These are phyloP conservation scores for Botrytis porri DNA, from an alignment of 2,329 filamentous ascomycete genomes.

Conservation along the genomic window DNA sequence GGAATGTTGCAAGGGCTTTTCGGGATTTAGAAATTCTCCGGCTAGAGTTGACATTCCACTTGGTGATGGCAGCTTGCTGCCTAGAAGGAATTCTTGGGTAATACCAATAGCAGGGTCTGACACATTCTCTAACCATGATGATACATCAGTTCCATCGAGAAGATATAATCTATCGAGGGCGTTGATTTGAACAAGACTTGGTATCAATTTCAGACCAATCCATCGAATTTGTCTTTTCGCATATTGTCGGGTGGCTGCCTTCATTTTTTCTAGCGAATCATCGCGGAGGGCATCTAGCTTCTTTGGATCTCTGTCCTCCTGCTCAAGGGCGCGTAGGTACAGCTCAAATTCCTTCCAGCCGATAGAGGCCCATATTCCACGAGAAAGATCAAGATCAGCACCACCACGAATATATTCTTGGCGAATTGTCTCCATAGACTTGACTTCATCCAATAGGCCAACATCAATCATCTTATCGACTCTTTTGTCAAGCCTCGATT, in stretches of 20 bases:
- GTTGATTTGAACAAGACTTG: slow-evolving; percentile 56
- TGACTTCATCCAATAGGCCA: slow-evolving; percentile 62
- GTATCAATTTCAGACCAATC: slow-evolving; percentile 80
- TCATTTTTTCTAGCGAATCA: slow-evolving; percentile 69
- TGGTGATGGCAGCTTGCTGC: slow-evolving; percentile 43
- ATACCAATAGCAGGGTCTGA: slow-evolving; percentile 61
- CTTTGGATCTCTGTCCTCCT: slow-evolving; percentile 31
- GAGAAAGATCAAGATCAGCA: slow-evolving; percentile 62
- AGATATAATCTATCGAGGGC: slow-evolving; percentile 65
- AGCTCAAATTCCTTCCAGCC: slow-evolving; percentile 88
- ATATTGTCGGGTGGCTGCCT: slow-evolving; percentile 82
- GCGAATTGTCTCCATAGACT: slow-evolving; percentile 50
- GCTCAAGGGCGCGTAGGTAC: slow-evolving; percentile 55
- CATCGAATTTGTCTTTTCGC: slow-evolving; percentile 80
- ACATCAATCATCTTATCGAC: slow-evolving; percentile 79
- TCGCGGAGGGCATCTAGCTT: slow-evolving; percentile 55
- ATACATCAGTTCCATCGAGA: slow-evolving; percentile 72
- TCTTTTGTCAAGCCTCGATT: slow-evolving; percentile 68
- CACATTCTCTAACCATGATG: slow-evolving; percentile 61
- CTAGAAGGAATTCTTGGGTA: slow-evolving; percentile 60
- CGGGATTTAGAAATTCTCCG: slow-evolving; percentile 54
- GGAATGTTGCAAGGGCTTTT: slow-evolving; percentile 44
- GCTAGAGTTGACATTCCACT: slow-evolving; percentile 58
- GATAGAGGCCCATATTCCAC: slow-evolving; percentile 95
- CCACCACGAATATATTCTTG: slow-evolving; percentile 47